Evolutionary conservation across 768 basidiomycete genomes (phyloP).

Genomic region (Pulveroboletus sp.): DNA sequence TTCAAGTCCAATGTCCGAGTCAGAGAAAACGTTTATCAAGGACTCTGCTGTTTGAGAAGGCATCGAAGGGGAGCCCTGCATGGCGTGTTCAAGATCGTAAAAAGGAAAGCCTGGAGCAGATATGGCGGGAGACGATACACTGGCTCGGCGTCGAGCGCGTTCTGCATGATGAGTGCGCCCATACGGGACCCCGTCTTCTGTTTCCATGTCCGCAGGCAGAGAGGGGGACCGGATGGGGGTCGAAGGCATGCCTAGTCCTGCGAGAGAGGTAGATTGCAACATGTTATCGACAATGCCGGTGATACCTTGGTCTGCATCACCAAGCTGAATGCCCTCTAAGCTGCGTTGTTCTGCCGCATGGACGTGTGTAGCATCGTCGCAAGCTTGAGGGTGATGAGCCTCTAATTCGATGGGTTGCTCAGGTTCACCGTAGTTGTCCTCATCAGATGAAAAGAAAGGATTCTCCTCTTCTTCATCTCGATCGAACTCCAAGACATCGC

Average conservation of each 20-base stretch:
- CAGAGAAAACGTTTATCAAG: slow-evolving; percentile 21
- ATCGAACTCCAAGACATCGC: slow-evolving; percentile 81
- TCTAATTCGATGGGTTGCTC: slow-evolving; percentile 14
- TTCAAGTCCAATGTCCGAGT: slow-evolving; percentile 27
- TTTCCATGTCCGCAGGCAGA: slow-evolving; percentile 51
- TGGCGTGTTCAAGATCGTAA: slow-evolving; percentile 14
- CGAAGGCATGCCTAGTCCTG: slow-evolving; percentile 26
- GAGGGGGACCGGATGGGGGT: slow-evolving; percentile 35
- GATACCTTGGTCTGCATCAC: slow-evolving; percentile 51
- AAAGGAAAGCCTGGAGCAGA: slow-evolving; percentile 37
- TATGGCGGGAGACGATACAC: slow-evolving; percentile 29
- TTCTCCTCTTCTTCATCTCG: slow-evolving; percentile 51
- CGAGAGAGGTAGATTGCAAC: slow-evolving; percentile 37
- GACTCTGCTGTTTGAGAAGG: slow-evolving; percentile 20
- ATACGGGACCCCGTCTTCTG: slow-evolving; percentile 59
- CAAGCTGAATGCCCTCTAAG: slow-evolving; percentile 43
- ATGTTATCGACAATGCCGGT: slow-evolving; percentile 70
- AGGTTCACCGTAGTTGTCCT: slow-evolving; percentile 26
- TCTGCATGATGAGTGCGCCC: slow-evolving; percentile 61
- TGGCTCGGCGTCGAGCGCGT: slow-evolving; percentile 36
- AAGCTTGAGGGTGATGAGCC: slow-evolving; percentile 9
- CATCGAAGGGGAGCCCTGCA: slow-evolving; percentile 18
- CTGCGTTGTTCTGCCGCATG: slow-evolving; percentile 12
- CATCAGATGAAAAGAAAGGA: slow-evolving; percentile 40
- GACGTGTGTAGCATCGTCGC: not conserved